Evolutionary conservation across 2,329 filamentous ascomycete species (phyloP).

Genomic region (Paecilomyces dactylethromorphus): DNA sequence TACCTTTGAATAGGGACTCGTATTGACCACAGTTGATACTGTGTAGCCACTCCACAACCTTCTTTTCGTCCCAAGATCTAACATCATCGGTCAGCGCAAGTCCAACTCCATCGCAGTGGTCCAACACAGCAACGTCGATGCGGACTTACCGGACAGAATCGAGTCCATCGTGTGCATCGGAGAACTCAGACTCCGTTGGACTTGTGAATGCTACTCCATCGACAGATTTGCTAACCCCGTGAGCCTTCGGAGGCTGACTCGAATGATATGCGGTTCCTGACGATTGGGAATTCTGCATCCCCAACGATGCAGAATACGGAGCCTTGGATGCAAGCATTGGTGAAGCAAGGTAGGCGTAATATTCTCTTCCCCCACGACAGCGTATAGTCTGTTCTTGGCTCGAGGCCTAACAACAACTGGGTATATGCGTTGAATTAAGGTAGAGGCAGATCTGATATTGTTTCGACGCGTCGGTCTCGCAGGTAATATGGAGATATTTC

Average conservation of each 20-base stretch:
- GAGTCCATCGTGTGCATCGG: constrained; percentile 65
- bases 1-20: constrained; percentile 74
- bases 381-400: neutral
- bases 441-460: neutral
- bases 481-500: neutral
- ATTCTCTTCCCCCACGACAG: neutral
- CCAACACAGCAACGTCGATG: neutral
- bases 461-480: neutral
- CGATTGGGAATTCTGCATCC: constrained; percentile 26
- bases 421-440: constrained; percentile 1
- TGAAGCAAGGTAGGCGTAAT: neutral
- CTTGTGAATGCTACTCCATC: constrained; percentile 56
- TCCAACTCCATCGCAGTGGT: neutral
- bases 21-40: constrained; percentile 93
- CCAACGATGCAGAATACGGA: constrained; percentile 27
- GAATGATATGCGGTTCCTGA: constrained; percentile 26
- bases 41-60: constrained; percentile 82
- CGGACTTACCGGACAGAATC: constrained; percentile 61
- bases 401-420: neutral
- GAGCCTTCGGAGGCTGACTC: constrained; percentile 20
- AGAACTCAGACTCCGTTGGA: constrained; percentile 89
- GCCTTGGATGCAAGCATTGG: constrained; percentile 39
- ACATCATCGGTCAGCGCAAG: constrained; percentile 15
- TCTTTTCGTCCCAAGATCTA: constrained; percentile 77
- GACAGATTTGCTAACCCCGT: constrained; percentile 20